A percentile compares a stretch with the other conserved stretches of the same genome.
Conservation (phyloP, 1,284 basidiomycete species). For the Trichosporon inkin region DNA sequence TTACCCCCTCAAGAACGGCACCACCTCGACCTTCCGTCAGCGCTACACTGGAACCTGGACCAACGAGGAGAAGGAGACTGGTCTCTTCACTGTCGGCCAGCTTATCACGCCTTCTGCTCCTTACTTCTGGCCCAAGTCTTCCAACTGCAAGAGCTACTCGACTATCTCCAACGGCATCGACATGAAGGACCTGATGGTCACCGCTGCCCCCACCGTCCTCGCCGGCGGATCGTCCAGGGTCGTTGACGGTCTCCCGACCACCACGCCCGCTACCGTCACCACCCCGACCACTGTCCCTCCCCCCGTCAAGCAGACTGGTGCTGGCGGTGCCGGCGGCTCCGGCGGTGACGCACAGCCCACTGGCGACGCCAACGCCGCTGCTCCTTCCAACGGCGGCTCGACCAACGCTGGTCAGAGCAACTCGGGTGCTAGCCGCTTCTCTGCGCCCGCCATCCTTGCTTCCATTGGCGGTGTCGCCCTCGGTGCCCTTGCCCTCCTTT, state of each 20-base stretch:
- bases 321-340: slow-evolving; percentile 14
- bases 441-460: slow-evolving; percentile 14
- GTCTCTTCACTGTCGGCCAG: slow-evolving; percentile 38
- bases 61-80: slow-evolving; percentile 19
- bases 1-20: slow-evolving; percentile 42
- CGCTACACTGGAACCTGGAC: slow-evolving; percentile 48
- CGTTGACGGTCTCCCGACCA: slow-evolving; percentile 26
- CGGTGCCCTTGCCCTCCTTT: slow-evolving; percentile 31
- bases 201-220: slow-evolving; percentile 32
- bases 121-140: slow-evolving; percentile 43
- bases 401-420: slow-evolving; percentile 13
- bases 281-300: slow-evolving; percentile 14
- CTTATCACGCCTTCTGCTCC: slow-evolving; percentile 40
- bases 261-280: slow-evolving; percentile 24
- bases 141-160: slow-evolving; percentile 49
- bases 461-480: slow-evolving; percentile 18
- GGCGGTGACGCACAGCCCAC: slow-evolving; percentile 15
- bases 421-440: slow-evolving; percentile 8
- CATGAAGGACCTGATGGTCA: slow-evolving; percentile 38
- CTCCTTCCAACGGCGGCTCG: slow-evolving; percentile 15
- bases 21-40: slow-evolving; percentile 49
- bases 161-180: slow-evolving; percentile 47
- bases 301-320: neutral
- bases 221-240: slow-evolving; percentile 24
- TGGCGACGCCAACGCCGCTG: slow-evolving; percentile 18